phyloP scores from a whole-genome alignment of 2,329 filamentous ascomycete species.

The Grosmannia clavigera region DNA sequence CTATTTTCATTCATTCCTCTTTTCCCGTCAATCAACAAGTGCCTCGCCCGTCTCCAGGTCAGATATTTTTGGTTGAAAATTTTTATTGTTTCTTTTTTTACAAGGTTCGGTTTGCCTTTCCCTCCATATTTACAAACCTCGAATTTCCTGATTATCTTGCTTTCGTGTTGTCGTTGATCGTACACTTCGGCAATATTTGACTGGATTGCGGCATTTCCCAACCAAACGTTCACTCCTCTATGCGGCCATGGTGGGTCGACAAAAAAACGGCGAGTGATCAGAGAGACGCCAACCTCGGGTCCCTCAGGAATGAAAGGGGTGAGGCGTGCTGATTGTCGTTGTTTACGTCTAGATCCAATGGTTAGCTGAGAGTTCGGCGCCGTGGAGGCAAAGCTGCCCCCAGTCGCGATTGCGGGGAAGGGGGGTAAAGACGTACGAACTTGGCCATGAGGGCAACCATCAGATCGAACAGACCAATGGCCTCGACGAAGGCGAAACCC shows the following conservation, averaged over 20 bases:
- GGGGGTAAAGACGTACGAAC: constrained; percentile 48
- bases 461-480: constrained; percentile 45
- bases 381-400: neutral
- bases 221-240: neutral
- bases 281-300: constrained; percentile 6
- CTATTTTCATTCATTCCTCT: neutral
- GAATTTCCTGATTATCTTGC: constrained; percentile 3
- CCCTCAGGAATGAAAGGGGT: constrained; percentile 9
- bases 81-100: constrained; percentile 6
- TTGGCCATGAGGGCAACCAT: constrained; percentile 93
- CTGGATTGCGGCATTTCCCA: constrained; percentile 3
- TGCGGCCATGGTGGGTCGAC: constrained; percentile 1
- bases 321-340: constrained; percentile 2
- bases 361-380: neutral
- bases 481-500: constrained; percentile 52
- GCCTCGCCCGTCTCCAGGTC: neutral
- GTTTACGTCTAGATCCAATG: constrained; percentile 9
- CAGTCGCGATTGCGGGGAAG: neutral
- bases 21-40: neutral
- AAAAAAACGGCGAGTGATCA: constrained; percentile 3
- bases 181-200: constrained; percentile 6
- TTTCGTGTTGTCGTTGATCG: constrained; percentile 5
- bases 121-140: constrained; percentile 7
- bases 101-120: constrained; percentile 5
- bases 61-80: constrained; percentile 1